phyloP scores from a whole-genome alignment of 176 grass and related monocot genomes.

The Triticum monococcum region DNA sequence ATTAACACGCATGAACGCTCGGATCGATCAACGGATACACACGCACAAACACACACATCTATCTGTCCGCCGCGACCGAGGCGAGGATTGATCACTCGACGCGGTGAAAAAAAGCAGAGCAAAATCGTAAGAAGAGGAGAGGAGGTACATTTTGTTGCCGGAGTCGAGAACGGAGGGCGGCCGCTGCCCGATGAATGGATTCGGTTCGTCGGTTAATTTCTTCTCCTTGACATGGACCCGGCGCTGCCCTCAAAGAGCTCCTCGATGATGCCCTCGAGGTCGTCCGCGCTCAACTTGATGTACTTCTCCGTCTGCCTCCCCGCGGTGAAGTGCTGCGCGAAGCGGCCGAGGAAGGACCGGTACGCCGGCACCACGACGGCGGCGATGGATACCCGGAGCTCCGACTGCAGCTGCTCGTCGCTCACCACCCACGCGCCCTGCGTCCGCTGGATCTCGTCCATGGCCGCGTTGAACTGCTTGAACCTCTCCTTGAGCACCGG shows the following conservation, averaged over 20 bases:
- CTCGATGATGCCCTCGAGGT: constrained; percentile 80
- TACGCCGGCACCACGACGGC: constrained; percentile 88
- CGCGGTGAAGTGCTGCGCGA: constrained; percentile 49
- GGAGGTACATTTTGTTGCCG: constrained; percentile 19
- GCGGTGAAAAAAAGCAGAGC: constrained; percentile 9
- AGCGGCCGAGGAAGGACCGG: constrained; percentile 69
- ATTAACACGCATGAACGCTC: background rate
- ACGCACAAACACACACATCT: background rate
- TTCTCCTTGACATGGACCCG: constrained; percentile 62
- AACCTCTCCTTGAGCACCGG: constrained; percentile 79
- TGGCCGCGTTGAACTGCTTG: constrained; percentile 84
- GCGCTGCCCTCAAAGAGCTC: constrained; percentile 84
- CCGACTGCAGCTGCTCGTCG: constrained; percentile 95
- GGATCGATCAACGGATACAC: background rate
- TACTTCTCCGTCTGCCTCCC: constrained; percentile 88
- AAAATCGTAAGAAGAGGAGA: background rate
- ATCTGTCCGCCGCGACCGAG: constrained; percentile 8
- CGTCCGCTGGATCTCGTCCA: constrained; percentile 89
- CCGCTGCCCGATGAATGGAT: background rate
- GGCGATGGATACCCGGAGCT: constrained; percentile 82
- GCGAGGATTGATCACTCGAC: background rate
- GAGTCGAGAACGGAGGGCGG: background rate
- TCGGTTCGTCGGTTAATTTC: constrained; percentile 3
- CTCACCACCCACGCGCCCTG: constrained; percentile 81
- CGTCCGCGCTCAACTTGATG: constrained; percentile 69